These are phyloP conservation scores for Tetraselmis striata DNA, from an alignment of 139 green algal genomes.

Conservation along the genomic window DNA sequence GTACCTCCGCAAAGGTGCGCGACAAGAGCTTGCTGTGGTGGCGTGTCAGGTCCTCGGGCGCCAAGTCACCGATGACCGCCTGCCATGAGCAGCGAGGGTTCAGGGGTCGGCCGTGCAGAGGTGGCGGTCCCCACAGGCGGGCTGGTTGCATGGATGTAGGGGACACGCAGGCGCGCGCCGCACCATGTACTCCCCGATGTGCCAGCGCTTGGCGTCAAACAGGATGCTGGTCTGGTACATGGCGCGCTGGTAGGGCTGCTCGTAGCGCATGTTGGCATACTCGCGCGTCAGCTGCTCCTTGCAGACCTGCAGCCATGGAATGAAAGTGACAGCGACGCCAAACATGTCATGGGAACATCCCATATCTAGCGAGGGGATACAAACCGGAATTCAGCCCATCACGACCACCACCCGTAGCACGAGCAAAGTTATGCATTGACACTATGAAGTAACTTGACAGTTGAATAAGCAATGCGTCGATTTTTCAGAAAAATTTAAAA, in stretches of 20 bases:
- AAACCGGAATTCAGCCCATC: too few relatives aligned
- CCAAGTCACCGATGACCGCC: conserved; percentile 36
- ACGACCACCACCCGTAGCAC: too few relatives aligned
- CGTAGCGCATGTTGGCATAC: conserved; percentile 53
- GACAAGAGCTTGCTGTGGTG: conserved; percentile 7
- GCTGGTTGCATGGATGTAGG: too few relatives aligned
- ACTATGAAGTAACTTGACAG: too few relatives aligned
- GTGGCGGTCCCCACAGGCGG: background rate
- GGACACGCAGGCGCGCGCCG: too few relatives aligned
- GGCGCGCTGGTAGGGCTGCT: conserved; percentile 77
- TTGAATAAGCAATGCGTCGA: too few relatives aligned
- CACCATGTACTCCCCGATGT: conserved; percentile 60
- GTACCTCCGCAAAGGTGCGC: conserved; percentile 7
- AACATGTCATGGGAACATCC: background rate
- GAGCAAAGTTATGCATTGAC: too few relatives aligned
- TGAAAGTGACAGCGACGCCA: conserved; percentile 4
- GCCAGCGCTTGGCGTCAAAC: conserved; percentile 52
- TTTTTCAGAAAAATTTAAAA: too few relatives aligned
- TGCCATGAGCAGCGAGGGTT: conserved; percentile 4
- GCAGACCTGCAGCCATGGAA: conserved; percentile 7
- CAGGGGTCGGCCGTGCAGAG: conserved; percentile 1
- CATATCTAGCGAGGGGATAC: too few relatives aligned
- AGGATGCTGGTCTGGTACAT: conserved; percentile 58
- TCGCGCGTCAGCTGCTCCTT: conserved; percentile 33
- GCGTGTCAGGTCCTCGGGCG: conserved; percentile 18